Conservation (phyloP, 371 early-diverging fungal genomes). For the Rhizopus sp. region DNA sequence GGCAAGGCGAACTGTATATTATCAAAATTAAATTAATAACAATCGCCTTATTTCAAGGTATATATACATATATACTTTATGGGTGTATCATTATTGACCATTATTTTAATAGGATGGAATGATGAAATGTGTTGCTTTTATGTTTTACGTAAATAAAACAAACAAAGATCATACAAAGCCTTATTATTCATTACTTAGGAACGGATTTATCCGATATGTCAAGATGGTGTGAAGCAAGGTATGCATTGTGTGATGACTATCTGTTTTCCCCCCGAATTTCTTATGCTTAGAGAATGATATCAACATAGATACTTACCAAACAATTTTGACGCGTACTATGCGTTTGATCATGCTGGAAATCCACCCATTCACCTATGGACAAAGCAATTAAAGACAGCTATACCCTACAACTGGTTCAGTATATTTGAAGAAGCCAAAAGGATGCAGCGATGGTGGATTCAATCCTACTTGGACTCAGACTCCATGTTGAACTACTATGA, state of each 20-base stretch:
- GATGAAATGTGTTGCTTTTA: conserved; percentile 46
- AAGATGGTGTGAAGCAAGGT: conserved; percentile 51
- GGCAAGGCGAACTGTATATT: conserved; percentile 37
- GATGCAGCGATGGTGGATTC: conserved; percentile 36
- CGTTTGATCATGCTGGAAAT: conserved; percentile 48
- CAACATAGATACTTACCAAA: conserved; percentile 39
- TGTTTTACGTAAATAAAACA: conserved; percentile 27
- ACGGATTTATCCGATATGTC: conserved; percentile 33
- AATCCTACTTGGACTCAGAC: neutral
- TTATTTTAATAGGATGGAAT: conserved; percentile 28
- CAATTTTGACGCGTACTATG: conserved; percentile 46
- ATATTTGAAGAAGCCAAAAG: conserved; percentile 51
- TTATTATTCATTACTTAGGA: conserved; percentile 17
- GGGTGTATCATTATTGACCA: neutral
- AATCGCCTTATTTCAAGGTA: conserved; percentile 43
- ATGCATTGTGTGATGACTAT: neutral
- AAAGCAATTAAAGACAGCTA: conserved; percentile 28
- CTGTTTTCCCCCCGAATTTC: neutral
- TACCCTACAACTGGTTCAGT: conserved; percentile 47
- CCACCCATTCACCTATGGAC: conserved; percentile 48
- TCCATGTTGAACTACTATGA: neutral
- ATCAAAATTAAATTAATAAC: conserved; percentile 32
- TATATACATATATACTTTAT: neutral
- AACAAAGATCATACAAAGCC: neutral
- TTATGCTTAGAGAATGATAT: neutral